Conservation (phyloP, 2,329 filamentous ascomycete species). For the Cladosporium colombiae region DNA sequence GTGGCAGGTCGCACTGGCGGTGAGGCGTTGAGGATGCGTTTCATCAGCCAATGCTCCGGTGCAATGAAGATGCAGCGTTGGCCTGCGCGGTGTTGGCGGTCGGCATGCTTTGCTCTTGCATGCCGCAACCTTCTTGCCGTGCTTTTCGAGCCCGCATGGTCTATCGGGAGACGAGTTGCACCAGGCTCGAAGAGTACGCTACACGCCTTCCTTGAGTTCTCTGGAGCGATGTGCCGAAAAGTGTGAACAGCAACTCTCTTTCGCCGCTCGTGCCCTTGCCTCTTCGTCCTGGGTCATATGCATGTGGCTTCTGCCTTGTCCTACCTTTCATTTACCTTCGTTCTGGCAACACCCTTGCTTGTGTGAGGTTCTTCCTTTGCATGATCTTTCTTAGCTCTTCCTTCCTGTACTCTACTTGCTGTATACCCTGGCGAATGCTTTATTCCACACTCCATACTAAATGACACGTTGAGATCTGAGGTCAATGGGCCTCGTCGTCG, state of each 20-base stretch:
- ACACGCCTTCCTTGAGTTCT: neutral
- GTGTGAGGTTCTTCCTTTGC: neutral
- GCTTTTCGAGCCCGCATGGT: neutral
- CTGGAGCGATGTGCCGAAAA: neutral
- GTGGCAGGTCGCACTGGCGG: slow-evolving; percentile 17
- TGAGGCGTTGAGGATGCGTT: slow-evolving; percentile 10
- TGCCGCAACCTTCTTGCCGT: slow-evolving; percentile 6
- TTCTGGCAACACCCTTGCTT: slow-evolving; percentile 14
- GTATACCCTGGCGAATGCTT: slow-evolving; percentile 1
- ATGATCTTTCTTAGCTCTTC: neutral
- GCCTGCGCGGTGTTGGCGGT: slow-evolving; percentile 5
- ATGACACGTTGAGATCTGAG: slow-evolving; percentile 17
- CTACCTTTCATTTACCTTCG: slow-evolving; percentile 18
- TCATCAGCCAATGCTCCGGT: slow-evolving; percentile 10
- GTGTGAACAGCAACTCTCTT: neutral
- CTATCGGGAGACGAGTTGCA: neutral
- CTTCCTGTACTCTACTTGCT: slow-evolving; percentile 18
- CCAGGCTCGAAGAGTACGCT: neutral
- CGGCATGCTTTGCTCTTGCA: slow-evolving; percentile 12
- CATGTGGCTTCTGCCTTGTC: slow-evolving; percentile 10
- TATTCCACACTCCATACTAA: slow-evolving; percentile 18
- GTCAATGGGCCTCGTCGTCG: slow-evolving; percentile 38
- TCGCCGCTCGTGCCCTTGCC: slow-evolving; percentile 18
- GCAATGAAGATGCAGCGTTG: slow-evolving; percentile 13
- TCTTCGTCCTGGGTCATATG: slow-evolving; percentile 7